Conservation (phyloP, 495 filamentous ascomycete species). For the Neurospora sp. region DNA sequence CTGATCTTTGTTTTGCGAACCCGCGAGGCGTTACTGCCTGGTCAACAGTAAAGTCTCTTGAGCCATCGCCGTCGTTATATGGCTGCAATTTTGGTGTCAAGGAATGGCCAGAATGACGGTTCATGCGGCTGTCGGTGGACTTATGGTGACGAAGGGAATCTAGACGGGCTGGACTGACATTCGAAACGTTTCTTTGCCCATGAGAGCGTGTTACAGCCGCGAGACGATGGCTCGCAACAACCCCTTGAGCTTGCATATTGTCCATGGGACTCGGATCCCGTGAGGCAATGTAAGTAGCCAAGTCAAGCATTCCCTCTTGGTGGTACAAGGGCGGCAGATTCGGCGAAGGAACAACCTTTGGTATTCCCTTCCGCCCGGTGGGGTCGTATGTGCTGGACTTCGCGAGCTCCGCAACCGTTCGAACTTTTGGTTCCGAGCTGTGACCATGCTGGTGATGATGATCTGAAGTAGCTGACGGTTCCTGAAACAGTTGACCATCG, state of each 20-base stretch:
- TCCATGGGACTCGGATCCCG: not conserved
- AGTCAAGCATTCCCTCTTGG: not conserved
- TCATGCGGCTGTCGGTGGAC: not conserved
- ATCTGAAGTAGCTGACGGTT: not conserved
- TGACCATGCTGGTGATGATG: slow-evolving; percentile 19
- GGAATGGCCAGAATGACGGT: not conserved
- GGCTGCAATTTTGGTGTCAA: slow-evolving; percentile 3
- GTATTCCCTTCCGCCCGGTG: not conserved
- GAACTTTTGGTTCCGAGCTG: slow-evolving; percentile 23
- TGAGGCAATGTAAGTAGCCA: not conserved
- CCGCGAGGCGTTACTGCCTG: not conserved
- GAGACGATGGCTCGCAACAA: not conserved
- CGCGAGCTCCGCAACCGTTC: slow-evolving; percentile 13
- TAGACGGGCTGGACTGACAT: not conserved
- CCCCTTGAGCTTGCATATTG: not conserved
- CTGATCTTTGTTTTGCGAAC: slow-evolving; percentile 3
- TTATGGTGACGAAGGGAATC: not conserved
- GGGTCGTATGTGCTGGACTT: not conserved
- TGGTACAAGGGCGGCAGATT: slow-evolving; percentile 7
- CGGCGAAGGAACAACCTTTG: slow-evolving; percentile 7
- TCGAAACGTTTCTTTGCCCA: slow-evolving; percentile 5
- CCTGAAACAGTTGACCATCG: not conserved
- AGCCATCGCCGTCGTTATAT: not conserved
- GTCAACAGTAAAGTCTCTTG: not conserved
- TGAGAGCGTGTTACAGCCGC: not conserved